These are phyloP conservation scores for Ogataea ramenticola DNA, from an alignment of 805 yeast genomes.

Conservation along the genomic window DNA sequence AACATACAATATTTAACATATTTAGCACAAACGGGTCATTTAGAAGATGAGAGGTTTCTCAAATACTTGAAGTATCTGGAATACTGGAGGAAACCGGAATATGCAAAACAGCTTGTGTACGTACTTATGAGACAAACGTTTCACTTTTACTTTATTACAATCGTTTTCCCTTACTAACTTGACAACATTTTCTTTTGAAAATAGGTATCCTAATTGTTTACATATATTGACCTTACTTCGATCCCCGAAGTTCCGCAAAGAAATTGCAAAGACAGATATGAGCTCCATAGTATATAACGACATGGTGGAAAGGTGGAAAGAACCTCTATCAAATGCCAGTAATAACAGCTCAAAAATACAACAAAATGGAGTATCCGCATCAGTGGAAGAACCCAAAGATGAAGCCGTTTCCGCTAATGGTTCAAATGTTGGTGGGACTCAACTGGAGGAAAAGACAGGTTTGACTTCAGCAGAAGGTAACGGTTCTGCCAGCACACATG, in stretches of 20 bases:
- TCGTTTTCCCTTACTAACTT: slow-evolving; percentile 1
- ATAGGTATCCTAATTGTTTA: slow-evolving; percentile 81
- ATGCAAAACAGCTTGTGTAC: slow-evolving; percentile 58
- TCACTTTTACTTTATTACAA: no score
- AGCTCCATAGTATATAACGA: slow-evolving; percentile 60
- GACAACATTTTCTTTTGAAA: slow-evolving; percentile 14
- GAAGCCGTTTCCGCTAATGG: neutral
- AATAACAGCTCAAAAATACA: neutral
- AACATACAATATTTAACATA: slow-evolving; percentile 83
- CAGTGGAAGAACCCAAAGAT: neutral
- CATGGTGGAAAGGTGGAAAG: slow-evolving; percentile 69
- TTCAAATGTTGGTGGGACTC: neutral
- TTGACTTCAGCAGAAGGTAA: neutral
- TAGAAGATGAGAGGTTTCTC: slow-evolving; percentile 65
- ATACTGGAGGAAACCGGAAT: slow-evolving; percentile 76
- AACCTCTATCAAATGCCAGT: slow-evolving; percentile 14
- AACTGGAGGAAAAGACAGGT: neutral
- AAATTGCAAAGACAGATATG: slow-evolving; percentile 49
- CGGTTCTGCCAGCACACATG: neutral
- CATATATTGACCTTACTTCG: slow-evolving; percentile 66
- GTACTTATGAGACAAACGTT: slow-evolving; percentile 2
- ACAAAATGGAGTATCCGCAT: neutral
- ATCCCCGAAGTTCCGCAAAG: slow-evolving; percentile 43
- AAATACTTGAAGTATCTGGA: slow-evolving; percentile 73
- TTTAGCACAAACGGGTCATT: slow-evolving; percentile 74